Conservation (phyloP, 1,284 basidiomycete genomes). For the Boletus sp. region DNA sequence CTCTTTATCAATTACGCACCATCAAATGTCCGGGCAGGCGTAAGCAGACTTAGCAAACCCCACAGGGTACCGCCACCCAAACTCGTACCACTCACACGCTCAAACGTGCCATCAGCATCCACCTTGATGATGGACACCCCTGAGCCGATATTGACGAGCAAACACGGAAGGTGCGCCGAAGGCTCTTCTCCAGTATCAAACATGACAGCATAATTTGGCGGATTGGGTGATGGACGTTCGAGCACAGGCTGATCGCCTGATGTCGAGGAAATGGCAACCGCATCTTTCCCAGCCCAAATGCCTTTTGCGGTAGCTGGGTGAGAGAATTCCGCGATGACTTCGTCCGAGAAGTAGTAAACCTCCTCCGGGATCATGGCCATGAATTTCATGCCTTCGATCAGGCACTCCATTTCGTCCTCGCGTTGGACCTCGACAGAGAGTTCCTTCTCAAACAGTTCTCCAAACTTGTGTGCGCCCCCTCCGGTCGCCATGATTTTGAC, state of each 20-base stretch:
- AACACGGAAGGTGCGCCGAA: constrained; percentile 88
- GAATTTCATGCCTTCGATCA: constrained; percentile 97
- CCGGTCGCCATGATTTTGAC: constrained; percentile 99
- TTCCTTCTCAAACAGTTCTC: constrained; percentile 74
- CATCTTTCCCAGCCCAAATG: constrained; percentile 11
- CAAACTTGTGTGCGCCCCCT: constrained; percentile 93
- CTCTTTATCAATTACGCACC: constrained; percentile 51
- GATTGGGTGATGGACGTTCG: constrained; percentile 88
- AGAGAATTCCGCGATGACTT: constrained; percentile 86
- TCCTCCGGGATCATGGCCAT: constrained; percentile 96
- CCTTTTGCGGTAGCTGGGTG: constrained; percentile 45
- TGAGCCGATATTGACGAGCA: constrained; percentile 97
- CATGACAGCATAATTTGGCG: constrained; percentile 85
- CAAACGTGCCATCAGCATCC: constrained; percentile 91
- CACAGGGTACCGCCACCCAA: constrained; percentile 99
- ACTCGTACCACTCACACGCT: constrained; percentile 96
- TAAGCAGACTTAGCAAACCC: constrained; percentile 92
- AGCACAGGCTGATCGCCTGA: constrained; percentile 38
- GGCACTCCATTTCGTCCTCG: constrained; percentile 99
- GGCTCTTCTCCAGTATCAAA: constrained; percentile 67
- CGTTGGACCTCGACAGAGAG: constrained; percentile 82
- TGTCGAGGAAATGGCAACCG: constrained; percentile 1
- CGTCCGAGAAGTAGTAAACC: constrained; percentile 98
- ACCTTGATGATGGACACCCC: constrained; percentile 98
- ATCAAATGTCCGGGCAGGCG: constrained; percentile 94